These are phyloP conservation scores for Arthroderma sp. DNA, from an alignment of 2,329 filamentous ascomycete genomes.

Conservation along the genomic window DNA sequence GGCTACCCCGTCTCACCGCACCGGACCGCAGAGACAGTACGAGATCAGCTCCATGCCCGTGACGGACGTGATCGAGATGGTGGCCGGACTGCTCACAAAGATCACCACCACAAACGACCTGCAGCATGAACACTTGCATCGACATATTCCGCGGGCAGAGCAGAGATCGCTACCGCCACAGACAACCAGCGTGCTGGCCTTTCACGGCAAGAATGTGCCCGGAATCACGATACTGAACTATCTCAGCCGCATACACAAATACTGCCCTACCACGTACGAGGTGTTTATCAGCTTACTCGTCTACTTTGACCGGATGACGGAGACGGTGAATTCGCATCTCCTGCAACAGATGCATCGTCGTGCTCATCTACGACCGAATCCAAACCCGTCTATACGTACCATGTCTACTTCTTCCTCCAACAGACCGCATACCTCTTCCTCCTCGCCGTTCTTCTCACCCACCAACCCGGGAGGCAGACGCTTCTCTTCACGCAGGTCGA, in stretches of 20 bases:
- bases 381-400: conserved; percentile 14
- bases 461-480: conserved; percentile 14
- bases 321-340: conserved; percentile 75
- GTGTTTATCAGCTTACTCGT: conserved; percentile 91
- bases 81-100: conserved; percentile 87
- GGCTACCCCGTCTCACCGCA: conserved; percentile 25
- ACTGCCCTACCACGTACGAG: conserved; percentile 96
- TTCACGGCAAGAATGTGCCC: conserved; percentile 95
- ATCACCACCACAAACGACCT: conserved; percentile 94
- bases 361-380: conserved; percentile 14
- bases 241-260: conserved; percentile 90
- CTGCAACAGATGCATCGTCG: conserved; percentile 47
- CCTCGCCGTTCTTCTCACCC: conserved; percentile 15
- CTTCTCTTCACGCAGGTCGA: conserved; percentile 12
- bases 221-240: conserved; percentile 97
- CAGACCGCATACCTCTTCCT: conserved; percentile 15
- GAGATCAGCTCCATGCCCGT: conserved; percentile 98
- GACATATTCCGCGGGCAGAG: conserved; percentile 53
- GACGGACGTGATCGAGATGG: conserved; percentile 96
- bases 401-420: conserved; percentile 12
- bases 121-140: conserved; percentile 82
- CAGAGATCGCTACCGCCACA: conserved; percentile 49
- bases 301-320: conserved; percentile 98
- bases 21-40: conserved; percentile 47
- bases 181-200: conserved; percentile 70